Percentiles rank a stretch among this genome's conserved stretches.
Conservation (phyloP, 352 stramenopile species). For the Peronospora destructor region DNA sequence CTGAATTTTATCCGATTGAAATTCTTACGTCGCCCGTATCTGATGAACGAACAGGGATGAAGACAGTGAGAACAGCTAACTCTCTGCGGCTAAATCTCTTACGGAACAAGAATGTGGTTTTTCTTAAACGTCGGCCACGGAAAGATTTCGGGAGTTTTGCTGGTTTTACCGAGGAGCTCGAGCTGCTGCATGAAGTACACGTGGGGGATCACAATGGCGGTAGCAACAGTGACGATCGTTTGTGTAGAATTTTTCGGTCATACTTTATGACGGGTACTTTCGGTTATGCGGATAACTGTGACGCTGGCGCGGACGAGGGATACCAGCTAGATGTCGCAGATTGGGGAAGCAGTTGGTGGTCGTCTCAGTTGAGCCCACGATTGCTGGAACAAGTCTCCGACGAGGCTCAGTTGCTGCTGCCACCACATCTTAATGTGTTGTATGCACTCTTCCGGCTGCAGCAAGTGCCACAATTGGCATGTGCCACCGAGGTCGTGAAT, state of each 20-base stretch:
- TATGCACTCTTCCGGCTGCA: conserved; percentile 52
- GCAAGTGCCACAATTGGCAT: conserved; percentile 33
- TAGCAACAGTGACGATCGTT: conserved; percentile 19
- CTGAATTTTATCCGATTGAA: conserved; percentile 62
- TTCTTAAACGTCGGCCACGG: conserved; percentile 46
- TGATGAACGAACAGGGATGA: conserved; percentile 2
- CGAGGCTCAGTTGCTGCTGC: conserved; percentile 32
- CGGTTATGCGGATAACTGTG: conserved; percentile 15
- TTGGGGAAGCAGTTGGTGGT: conserved; percentile 33
- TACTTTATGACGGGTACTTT: conserved; percentile 28
- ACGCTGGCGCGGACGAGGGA: conserved; percentile 15
- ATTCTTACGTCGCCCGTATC: conserved; percentile 31
- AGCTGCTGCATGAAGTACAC: conserved; percentile 9
- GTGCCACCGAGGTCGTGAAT: conserved; percentile 34
- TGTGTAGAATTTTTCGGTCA: conserved; percentile 25
- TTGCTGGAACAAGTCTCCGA: conserved; percentile 26
- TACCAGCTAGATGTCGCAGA: conserved; percentile 14
- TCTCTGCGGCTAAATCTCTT: conserved; percentile 49
- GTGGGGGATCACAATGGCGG: neutral
- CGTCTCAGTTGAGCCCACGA: conserved; percentile 24
- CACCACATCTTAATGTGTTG: conserved; percentile 41
- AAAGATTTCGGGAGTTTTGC: conserved; percentile 14
- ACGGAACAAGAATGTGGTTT: conserved; percentile 46
- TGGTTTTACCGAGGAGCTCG: conserved; percentile 18
- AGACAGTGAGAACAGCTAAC: conserved; percentile 39